Evolutionary conservation across 2,329 filamentous ascomycete species (phyloP).

Genomic region (Penicillium sp.): DNA sequence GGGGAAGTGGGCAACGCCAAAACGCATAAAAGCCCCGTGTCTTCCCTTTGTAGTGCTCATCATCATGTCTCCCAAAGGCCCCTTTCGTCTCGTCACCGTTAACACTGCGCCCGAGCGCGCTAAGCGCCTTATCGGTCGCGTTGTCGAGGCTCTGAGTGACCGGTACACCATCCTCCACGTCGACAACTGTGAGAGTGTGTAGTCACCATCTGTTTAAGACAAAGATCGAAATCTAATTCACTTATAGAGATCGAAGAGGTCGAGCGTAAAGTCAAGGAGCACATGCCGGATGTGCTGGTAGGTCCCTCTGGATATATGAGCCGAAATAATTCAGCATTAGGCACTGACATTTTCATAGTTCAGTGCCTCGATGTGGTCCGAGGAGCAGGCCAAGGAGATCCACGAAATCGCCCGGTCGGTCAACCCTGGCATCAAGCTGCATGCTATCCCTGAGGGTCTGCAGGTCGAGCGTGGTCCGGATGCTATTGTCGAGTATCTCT

Average conservation of each 20-base stretch:
- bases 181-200: constrained; percentile 58
- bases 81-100: constrained; percentile 61
- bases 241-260: constrained; percentile 51
- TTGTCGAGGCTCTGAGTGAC: constrained; percentile 59
- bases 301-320: constrained; percentile 17
- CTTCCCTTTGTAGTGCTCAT: constrained; percentile 9
- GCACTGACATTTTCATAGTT: constrained; percentile 43
- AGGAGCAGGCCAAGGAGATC: constrained; percentile 37
- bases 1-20: constrained; percentile 17
- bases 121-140: constrained; percentile 56
- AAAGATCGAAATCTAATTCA: neutral
- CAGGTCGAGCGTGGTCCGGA: constrained; percentile 42
- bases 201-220: neutral
- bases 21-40: constrained; percentile 15
- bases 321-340: neutral
- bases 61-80: constrained; percentile 46
- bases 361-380: constrained; percentile 57
- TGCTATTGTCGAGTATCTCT: constrained; percentile 41
- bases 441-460: constrained; percentile 41
- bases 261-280: constrained; percentile 47
- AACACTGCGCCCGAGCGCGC: constrained; percentile 64
- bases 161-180: constrained; percentile 59
- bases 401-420: constrained; percentile 35
- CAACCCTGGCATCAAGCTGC: constrained; percentile 39
- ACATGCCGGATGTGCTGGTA: constrained; percentile 54